A percentile compares a stretch with the other conserved stretches of the same genome.
Evolutionary conservation across 2,329 filamentous ascomycete species (phyloP).

Genomic region (Rachicladosporium sp.): DNA sequence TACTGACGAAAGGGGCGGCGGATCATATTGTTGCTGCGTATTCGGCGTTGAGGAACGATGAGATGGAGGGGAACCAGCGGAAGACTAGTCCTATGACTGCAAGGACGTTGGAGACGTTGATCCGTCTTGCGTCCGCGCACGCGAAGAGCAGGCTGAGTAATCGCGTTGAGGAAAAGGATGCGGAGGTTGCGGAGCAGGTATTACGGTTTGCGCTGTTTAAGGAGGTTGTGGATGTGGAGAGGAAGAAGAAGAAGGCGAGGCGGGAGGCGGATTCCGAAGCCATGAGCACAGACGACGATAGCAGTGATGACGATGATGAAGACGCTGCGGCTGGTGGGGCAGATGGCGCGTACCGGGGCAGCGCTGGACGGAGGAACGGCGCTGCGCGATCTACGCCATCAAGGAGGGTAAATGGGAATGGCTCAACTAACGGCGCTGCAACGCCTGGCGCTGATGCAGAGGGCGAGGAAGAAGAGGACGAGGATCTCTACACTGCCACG

Average conservation of each 20-base stretch:
- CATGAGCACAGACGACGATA: conserved; percentile 43
- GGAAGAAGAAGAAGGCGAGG: conserved; percentile 69
- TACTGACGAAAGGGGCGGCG: conserved; percentile 80
- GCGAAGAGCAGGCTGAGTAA: conserved; percentile 84
- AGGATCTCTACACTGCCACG: conserved; percentile 43
- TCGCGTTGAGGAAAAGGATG: conserved; percentile 80
- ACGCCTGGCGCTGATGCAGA: conserved; percentile 22
- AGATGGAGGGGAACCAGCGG: conserved; percentile 86
- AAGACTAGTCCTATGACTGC: conserved; percentile 92
- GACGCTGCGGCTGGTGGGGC: conserved; percentile 11
- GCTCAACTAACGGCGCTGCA: conserved; percentile 11
- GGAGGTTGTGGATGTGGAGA: conserved; percentile 69
- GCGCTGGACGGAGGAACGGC: conserved; percentile 3
- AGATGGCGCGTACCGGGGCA: conserved; percentile 11
- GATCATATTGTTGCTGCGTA: conserved; percentile 88
- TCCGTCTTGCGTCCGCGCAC: conserved; percentile 90
- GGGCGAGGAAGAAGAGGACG: conserved; percentile 37
- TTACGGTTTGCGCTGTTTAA: conserved; percentile 94
- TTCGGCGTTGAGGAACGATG: conserved; percentile 85
- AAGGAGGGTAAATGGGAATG: conserved; percentile 10
- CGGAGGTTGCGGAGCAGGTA: conserved; percentile 75
- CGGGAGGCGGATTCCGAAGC: conserved; percentile 43
- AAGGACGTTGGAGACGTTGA: conserved; percentile 93
- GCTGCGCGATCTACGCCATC: conserved; percentile 13
- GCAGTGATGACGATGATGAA: conserved; percentile 45